Conservation (phyloP, 139 green algal species). For the Tetratostichococcus sp. region DNA sequence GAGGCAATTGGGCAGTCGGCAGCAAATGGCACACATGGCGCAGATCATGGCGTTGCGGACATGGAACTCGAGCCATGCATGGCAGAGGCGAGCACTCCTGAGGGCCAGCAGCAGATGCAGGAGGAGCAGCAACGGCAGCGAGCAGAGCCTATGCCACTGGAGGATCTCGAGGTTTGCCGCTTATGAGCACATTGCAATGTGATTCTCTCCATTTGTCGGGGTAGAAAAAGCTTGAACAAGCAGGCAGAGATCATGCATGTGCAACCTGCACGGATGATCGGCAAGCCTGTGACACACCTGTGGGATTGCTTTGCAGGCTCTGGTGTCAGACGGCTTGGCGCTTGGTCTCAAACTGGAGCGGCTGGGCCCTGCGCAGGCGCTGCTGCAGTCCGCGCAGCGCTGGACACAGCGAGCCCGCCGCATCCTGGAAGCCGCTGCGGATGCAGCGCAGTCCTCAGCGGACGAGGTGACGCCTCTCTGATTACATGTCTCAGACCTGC, state of each 20-base stretch:
- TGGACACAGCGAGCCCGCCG: constrained; percentile 10
- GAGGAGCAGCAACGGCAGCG: neutral
- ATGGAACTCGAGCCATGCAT: neutral
- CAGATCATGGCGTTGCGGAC: neutral
- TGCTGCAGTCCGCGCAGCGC: constrained; percentile 11
- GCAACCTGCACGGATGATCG: no score
- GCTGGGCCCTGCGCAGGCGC: constrained; percentile 9
- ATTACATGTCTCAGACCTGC: no score
- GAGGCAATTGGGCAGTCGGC: neutral
- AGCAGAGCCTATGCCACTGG: neutral
- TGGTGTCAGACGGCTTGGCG: constrained; percentile 15
- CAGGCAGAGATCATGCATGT: no score
- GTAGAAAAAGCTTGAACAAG: no score
- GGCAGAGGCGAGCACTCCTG: neutral
- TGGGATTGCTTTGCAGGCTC: no score
- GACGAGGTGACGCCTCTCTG: neutral
- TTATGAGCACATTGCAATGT: no score
- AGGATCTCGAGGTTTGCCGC: neutral
- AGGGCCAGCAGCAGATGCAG: no score
- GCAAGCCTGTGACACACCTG: no score
- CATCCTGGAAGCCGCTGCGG: neutral
- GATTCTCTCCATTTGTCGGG: no score
- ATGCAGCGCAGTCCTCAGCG: neutral
- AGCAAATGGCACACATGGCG: neutral
- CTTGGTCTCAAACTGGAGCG: constrained; percentile 29